Evolutionary conservation across 2,329 filamentous ascomycete species (phyloP).

Genomic region (Alternaria infectoria): DNA sequence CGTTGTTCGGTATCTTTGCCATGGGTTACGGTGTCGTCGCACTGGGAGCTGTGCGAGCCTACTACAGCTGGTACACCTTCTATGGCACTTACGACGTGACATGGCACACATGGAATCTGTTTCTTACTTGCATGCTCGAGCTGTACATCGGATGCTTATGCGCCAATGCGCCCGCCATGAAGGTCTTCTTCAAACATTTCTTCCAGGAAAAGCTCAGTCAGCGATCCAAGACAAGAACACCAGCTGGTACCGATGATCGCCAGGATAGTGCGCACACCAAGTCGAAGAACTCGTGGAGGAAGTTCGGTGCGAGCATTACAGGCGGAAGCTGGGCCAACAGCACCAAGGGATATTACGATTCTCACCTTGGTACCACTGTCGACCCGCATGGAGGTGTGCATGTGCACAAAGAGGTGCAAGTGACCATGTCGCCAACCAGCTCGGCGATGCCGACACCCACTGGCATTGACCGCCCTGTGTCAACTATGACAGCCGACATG

Average conservation of each 20-base stretch:
- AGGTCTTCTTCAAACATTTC: constrained; percentile 43
- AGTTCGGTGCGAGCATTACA: constrained; percentile 14
- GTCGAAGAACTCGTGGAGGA: constrained; percentile 5
- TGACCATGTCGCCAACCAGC: constrained; percentile 15
- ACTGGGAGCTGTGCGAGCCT: constrained; percentile 30
- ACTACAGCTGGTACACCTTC: constrained; percentile 37
- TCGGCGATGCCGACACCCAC: neutral
- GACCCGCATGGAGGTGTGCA: constrained; percentile 31
- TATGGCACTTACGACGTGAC: constrained; percentile 40
- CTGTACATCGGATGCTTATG: constrained; percentile 40
- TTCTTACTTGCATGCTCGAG: constrained; percentile 31
- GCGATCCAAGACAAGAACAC: constrained; percentile 4
- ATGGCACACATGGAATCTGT: constrained; percentile 31
- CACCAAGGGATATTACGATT: constrained; percentile 33
- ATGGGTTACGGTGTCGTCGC: constrained; percentile 40
- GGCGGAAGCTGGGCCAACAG: constrained; percentile 7
- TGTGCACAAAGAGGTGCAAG: constrained; percentile 21
- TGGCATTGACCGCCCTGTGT: constrained; percentile 1
- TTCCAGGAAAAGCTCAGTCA: constrained; percentile 31
- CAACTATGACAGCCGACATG: constrained; percentile 20
- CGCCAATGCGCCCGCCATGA: constrained; percentile 39
- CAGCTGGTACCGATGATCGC: neutral
- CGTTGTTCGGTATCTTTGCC: constrained; percentile 39
- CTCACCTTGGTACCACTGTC: constrained; percentile 23
- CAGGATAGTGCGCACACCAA: neutral